phyloP scores from a whole-genome alignment of 2,329 filamentous ascomycete species.

The Ascochyta lentis region DNA sequence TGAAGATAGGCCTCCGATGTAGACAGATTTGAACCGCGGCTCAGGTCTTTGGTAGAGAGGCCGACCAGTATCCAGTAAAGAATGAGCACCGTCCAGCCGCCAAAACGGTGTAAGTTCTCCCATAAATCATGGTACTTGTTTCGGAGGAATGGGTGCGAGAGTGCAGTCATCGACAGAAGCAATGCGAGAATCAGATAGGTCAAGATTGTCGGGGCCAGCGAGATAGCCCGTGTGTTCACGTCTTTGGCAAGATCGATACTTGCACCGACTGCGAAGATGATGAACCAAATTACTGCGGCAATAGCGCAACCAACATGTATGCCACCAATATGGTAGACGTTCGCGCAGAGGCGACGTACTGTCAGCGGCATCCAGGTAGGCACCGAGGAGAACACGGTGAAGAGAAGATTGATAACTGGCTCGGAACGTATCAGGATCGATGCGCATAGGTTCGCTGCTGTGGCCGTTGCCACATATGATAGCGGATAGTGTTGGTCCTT shows the following conservation, averaged over 20 bases:
- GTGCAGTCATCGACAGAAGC: slow-evolving; percentile 38
- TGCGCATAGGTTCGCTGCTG: slow-evolving; percentile 46
- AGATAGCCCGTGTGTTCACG: slow-evolving; percentile 25
- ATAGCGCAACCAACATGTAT: slow-evolving; percentile 48
- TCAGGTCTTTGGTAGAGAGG: slow-evolving; percentile 36
- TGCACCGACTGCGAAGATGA: slow-evolving; percentile 50
- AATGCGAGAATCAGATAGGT: slow-evolving; percentile 43
- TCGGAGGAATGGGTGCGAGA: slow-evolving; percentile 43
- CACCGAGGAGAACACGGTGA: slow-evolving; percentile 44
- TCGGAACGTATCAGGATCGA: slow-evolving; percentile 46
- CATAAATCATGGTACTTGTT: slow-evolving; percentile 45
- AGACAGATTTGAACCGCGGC: slow-evolving; percentile 22
- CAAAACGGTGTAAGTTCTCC: slow-evolving; percentile 48
- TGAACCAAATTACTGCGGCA: slow-evolving; percentile 52
- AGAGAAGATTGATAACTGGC: slow-evolving; percentile 47
- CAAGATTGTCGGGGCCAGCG: slow-evolving; percentile 33
- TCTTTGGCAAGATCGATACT: slow-evolving; percentile 41
- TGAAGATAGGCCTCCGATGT: slow-evolving; percentile 45
- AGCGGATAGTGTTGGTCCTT: slow-evolving; percentile 33
- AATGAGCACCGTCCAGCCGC: slow-evolving; percentile 47
- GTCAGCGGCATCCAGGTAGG: slow-evolving; percentile 39
- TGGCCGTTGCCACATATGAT: slow-evolving; percentile 42
- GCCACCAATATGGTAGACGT: slow-evolving; percentile 48
- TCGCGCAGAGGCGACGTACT: slow-evolving; percentile 42
- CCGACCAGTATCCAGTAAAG: slow-evolving; percentile 46